A percentile compares a stretch with the other conserved stretches of the same genome.
These are phyloP conservation scores for Ophiostoma novo-ulmi DNA, from an alignment of 2,329 filamentous ascomycete genomes.

Conservation along the genomic window DNA sequence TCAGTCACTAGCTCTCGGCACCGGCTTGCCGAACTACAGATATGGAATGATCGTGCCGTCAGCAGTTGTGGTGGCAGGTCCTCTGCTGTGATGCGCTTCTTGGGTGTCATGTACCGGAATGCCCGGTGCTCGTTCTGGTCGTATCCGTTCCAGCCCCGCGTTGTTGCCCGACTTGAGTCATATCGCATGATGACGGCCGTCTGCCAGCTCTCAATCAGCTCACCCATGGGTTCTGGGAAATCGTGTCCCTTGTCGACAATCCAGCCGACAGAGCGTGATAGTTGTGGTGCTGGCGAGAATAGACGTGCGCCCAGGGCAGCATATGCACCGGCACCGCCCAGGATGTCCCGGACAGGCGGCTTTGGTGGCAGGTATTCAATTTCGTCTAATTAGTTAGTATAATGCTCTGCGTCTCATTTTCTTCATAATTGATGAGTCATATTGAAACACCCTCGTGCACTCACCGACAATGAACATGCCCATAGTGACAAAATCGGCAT, in stretches of 20 bases:
- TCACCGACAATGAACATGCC: slow-evolving; percentile 71
- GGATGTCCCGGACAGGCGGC: slow-evolving; percentile 64
- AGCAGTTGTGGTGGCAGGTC: slow-evolving; percentile 65
- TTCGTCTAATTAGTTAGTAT: slow-evolving; percentile 57
- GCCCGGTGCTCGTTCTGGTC: slow-evolving; percentile 53
- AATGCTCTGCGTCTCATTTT: neutral
- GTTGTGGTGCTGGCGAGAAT: slow-evolving; percentile 65
- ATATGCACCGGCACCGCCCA: slow-evolving; percentile 87
- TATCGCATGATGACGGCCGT: slow-evolving; percentile 67
- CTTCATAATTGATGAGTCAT: neutral
- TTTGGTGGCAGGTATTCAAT: slow-evolving; percentile 75
- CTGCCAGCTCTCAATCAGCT: slow-evolving; percentile 66
- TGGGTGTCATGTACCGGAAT: slow-evolving; percentile 85
- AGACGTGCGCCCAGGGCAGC: slow-evolving; percentile 83
- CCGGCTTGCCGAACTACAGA: slow-evolving; percentile 74
- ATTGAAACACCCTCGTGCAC: slow-evolving; percentile 26
- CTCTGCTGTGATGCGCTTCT: slow-evolving; percentile 69
- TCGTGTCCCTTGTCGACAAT: slow-evolving; percentile 85
- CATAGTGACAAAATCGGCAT: slow-evolving; percentile 61
- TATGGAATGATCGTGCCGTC: slow-evolving; percentile 71
- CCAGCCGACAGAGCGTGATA: slow-evolving; percentile 72
- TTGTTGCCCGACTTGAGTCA: slow-evolving; percentile 66
- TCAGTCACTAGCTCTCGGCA: slow-evolving; percentile 70
- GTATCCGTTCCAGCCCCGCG: slow-evolving; percentile 90
- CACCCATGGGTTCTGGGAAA: slow-evolving; percentile 64